phyloP scores from a whole-genome alignment of 2,329 filamentous ascomycete genomes.

The Aspergillus unguis region DNA sequence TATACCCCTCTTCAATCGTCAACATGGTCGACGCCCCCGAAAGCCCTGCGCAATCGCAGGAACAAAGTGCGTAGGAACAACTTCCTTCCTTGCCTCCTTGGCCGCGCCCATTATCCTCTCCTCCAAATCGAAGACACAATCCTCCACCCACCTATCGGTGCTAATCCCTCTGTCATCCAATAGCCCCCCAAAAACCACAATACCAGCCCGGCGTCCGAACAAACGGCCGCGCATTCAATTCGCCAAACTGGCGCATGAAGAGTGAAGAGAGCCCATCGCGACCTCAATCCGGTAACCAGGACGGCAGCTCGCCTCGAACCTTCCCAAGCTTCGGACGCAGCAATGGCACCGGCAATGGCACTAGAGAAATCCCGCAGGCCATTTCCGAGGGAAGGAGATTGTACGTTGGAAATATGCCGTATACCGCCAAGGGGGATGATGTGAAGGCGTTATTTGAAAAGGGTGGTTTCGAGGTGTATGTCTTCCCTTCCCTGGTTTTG shows the following conservation, averaged over 20 bases:
- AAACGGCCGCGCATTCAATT: slow-evolving; percentile 38
- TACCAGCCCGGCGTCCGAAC: slow-evolving; percentile 34
- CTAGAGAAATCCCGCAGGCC: slow-evolving; percentile 31
- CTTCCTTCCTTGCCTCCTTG: neutral
- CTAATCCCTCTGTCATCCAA: slow-evolving; percentile 15
- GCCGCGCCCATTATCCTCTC: slow-evolving; percentile 9
- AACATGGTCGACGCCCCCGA: slow-evolving; percentile 32
- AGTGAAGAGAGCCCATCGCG: slow-evolving; percentile 32
- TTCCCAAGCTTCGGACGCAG: slow-evolving; percentile 29
- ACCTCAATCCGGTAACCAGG: slow-evolving; percentile 21
- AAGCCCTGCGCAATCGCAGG: slow-evolving; percentile 23
- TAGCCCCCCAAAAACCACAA: slow-evolving; percentile 31
- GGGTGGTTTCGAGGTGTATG: slow-evolving; percentile 37
- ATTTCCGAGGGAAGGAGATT: slow-evolving; percentile 45
- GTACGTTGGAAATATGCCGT: slow-evolving; percentile 56
- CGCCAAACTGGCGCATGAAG: slow-evolving; percentile 43
- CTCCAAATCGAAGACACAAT: no score
- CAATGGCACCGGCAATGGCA: slow-evolving; percentile 10
- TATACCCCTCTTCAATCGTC: slow-evolving; percentile 1
- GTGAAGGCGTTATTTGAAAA: slow-evolving; percentile 48
- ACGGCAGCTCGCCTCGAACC: slow-evolving; percentile 27
- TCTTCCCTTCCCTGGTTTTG: neutral
- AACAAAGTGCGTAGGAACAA: slow-evolving; percentile 31
- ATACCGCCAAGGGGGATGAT: slow-evolving; percentile 52
- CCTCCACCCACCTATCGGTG: neutral